Conservation (phyloP, 1,284 basidiomycete species). For the Sphaerobolus stellatus region DNA sequence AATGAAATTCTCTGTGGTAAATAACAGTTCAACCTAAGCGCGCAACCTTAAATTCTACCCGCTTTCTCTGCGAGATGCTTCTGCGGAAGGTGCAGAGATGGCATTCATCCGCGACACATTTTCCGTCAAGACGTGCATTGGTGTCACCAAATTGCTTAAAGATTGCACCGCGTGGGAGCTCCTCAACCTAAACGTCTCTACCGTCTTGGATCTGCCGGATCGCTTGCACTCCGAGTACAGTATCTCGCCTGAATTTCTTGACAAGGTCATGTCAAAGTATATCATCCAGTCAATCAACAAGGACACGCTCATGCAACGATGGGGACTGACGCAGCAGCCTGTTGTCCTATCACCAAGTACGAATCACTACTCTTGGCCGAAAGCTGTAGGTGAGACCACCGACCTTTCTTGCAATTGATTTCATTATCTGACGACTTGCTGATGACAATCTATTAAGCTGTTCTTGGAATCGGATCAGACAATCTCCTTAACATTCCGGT, state of each 20-base stretch:
- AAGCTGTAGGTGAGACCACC: too few species aligned
- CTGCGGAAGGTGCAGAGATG: constrained; percentile 30
- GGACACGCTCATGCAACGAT: constrained; percentile 30
- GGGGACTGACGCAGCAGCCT: constrained; percentile 21
- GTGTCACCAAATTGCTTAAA: constrained; percentile 25
- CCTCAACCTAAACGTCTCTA: constrained; percentile 31
- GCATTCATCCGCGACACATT: constrained; percentile 31
- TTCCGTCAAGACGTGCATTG: constrained; percentile 25
- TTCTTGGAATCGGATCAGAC: constrained; percentile 40
- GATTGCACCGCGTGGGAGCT: constrained; percentile 32
- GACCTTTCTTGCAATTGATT: too few species aligned
- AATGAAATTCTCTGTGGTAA: too few species aligned
- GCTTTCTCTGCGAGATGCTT: constrained; percentile 33
- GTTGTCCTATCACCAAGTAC: too few species aligned
- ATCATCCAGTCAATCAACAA: constrained; percentile 39
- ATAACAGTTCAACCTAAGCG: too few species aligned
- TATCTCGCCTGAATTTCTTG: constrained; percentile 27
- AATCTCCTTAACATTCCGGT: constrained; percentile 38
- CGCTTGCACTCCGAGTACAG: constrained; percentile 29
- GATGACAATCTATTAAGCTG: too few species aligned
- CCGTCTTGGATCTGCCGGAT: constrained; percentile 28
- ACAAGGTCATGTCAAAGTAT: constrained; percentile 28
- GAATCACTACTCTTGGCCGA: too few species aligned
- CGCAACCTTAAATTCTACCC: constrained; percentile 45
- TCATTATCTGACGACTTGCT: too few species aligned